These are phyloP conservation scores for Grosmannia penicillata DNA, from an alignment of 2,329 filamentous ascomycete species.

Conservation along the genomic window DNA sequence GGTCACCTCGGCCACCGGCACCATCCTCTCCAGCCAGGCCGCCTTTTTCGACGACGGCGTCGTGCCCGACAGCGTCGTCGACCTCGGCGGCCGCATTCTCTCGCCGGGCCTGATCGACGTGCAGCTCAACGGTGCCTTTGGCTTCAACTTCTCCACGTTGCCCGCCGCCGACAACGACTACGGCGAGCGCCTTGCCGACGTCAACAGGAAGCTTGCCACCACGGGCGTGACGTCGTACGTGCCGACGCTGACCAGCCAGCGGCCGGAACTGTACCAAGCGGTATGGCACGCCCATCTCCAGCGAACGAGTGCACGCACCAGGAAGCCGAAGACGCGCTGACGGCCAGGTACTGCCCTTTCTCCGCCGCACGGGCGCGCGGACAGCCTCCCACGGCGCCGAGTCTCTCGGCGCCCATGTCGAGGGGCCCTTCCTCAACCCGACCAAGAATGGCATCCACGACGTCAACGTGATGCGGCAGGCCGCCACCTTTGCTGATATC, in stretches of 20 bases:
- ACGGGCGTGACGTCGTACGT: conserved; percentile 82
- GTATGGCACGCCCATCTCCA: too few relatives aligned
- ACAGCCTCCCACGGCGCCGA: conserved; percentile 61
- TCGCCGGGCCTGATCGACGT: conserved; percentile 80
- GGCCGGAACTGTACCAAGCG: conserved; percentile 66
- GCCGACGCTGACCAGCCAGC: conserved; percentile 73
- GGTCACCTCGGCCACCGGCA: conserved; percentile 70
- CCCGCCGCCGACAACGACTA: conserved; percentile 47
- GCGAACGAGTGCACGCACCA: too few relatives aligned
- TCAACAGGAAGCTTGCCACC: conserved; percentile 57
- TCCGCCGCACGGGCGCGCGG: conserved; percentile 52
- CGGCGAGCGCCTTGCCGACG: conserved; percentile 51
- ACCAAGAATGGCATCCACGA: conserved; percentile 82
- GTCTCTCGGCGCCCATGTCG: conserved; percentile 78
- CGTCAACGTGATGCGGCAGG: conserved; percentile 51
- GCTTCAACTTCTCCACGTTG: conserved; percentile 78
- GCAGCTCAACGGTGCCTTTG: conserved; percentile 83
- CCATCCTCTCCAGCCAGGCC: conserved; percentile 58
- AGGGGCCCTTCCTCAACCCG: conserved; percentile 76
- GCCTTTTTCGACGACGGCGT: conserved; percentile 53
- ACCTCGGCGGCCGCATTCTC: conserved; percentile 71
- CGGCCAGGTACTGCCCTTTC: conserved; percentile 61
- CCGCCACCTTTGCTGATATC: conserved; percentile 48
- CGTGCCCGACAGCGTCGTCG: conserved; percentile 58
- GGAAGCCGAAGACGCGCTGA: too few relatives aligned